These are phyloP conservation scores for Candida sp. DNA, from an alignment of 1,139 yeast species.

Conservation along the genomic window DNA sequence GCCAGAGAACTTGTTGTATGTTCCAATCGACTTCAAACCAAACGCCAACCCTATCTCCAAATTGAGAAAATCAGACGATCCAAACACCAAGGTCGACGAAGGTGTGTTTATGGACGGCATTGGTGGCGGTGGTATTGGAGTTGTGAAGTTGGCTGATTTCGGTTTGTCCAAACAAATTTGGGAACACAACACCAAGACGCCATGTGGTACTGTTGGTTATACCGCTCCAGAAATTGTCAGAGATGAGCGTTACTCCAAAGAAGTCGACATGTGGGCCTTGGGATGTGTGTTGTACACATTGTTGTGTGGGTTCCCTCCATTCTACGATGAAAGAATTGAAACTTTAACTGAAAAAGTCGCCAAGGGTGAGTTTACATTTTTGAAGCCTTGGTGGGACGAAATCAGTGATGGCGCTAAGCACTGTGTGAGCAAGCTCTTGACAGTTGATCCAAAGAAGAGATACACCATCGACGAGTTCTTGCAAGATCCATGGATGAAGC, in stretches of 20 bases:
- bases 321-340: conserved; percentile 61
- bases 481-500: conserved; percentile 82
- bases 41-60: conserved; percentile 40
- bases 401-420: conserved; percentile 57
- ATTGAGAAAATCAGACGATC: conserved; percentile 51
- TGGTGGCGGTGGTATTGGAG: conserved; percentile 59
- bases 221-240: conserved; percentile 67
- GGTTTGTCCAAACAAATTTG: conserved; percentile 62
- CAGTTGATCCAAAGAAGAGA: conserved; percentile 81
- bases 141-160: conserved; percentile 59
- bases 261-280: conserved; percentile 68
- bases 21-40: conserved; percentile 65
- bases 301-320: conserved; percentile 67
- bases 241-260: conserved; percentile 61
- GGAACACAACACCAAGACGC: conserved; percentile 63
- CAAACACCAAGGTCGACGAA: conserved; percentile 52
- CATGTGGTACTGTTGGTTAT: conserved; percentile 68
- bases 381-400: conserved; percentile 71
- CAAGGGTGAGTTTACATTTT: conserved; percentile 58
- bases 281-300: conserved; percentile 66
- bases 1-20: conserved; percentile 56
- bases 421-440: conserved; percentile 75
- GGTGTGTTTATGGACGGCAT: conserved; percentile 50
- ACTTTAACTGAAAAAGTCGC: conserved; percentile 63
- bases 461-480: conserved; percentile 81